A percentile compares a stretch with the other conserved stretches of the same genome.
These are phyloP conservation scores for Pythium myriotylum DNA, from an alignment of 352 stramenopile species.

Conservation along the genomic window DNA sequence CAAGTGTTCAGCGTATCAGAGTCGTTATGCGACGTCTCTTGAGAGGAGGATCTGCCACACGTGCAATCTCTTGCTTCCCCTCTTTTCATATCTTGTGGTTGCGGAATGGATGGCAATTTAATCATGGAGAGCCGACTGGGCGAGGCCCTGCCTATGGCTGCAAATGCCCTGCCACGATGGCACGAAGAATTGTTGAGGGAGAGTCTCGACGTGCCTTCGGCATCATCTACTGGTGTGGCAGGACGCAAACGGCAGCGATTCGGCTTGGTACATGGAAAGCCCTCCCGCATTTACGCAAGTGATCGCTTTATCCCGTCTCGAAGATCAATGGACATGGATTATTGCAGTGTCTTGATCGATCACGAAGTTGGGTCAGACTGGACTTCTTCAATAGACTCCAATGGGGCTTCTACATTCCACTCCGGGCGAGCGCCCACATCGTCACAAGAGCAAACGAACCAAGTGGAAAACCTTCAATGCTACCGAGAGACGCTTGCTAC, in stretches of 20 bases:
- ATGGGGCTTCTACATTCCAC: neutral
- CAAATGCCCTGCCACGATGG: constrained; percentile 27
- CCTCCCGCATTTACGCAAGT: constrained; percentile 29
- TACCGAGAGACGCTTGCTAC: constrained; percentile 40
- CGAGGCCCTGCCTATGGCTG: constrained; percentile 30
- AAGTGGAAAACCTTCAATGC: constrained; percentile 33
- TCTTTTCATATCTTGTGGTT: neutral
- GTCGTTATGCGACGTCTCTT: too few species aligned
- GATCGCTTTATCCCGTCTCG: constrained; percentile 54
- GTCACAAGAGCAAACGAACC: constrained; percentile 13
- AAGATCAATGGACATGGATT: constrained; percentile 47
- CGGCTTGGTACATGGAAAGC: neutral
- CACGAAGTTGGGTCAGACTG: neutral
- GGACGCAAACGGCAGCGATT: constrained; percentile 37
- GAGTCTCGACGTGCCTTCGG: neutral
- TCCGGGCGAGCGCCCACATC: too few species aligned
- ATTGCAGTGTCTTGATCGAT: constrained; percentile 42
- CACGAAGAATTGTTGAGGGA: constrained; percentile 32
- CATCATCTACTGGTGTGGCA: constrained; percentile 1
- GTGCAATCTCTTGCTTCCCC: too few species aligned
- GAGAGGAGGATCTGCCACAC: too few species aligned
- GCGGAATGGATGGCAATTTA: constrained; percentile 23
- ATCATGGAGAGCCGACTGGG: constrained; percentile 31
- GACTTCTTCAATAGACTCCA: neutral
- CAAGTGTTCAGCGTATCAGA: too few species aligned